Base-by-base conservation (phyloP, 345 rosid species). In the Salix suchowensis region DNA sequence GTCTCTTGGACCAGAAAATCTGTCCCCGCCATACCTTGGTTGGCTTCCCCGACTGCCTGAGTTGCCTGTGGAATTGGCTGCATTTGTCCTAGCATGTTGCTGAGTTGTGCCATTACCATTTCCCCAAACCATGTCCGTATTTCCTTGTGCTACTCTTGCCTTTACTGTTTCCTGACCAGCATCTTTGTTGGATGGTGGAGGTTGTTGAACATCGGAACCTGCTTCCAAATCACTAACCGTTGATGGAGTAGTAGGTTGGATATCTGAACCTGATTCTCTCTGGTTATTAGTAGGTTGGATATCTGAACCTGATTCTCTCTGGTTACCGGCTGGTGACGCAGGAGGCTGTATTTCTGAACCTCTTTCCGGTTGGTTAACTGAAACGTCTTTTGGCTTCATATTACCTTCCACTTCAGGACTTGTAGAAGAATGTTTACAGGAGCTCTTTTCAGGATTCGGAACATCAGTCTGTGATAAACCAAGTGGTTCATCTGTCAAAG, bases 1-100 rank as follows among this genome's bases (percentile, higher is more conserved):
- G 26, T 89, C 96, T 80, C 93, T 86, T 16, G 83, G 82, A 73
- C 89, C 85, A 26, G 84, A 44, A 69, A 71, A 81, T 77, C 89
- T 84, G 70, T 79, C 84, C 24, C 87, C 85, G 0, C 84, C 86
- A 72, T 86, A 67, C 78, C 82, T 87, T 55, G 81, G 83, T 79
- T 91, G 96, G 79, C 86, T 84, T 72, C 88, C 92, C 83, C 90
- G 85, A 21, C 48, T 42, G 28, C 85, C 72, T 2, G 71, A 74
- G 75, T 75, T 83, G 34, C 87, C 88, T 0, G 79, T 34, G 14
- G 76, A 62, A 21, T 67, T 39, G 66, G 80, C 78, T 69, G 85
- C 81, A 75, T 78, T 82, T 64, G 82, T 76, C 79, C 72, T 86
- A 15, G 79, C 82, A 68, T 80, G 83, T 65, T 86, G 84, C 13